These are phyloP conservation scores for Cyberlindnera saturnus DNA, from an alignment of 805 yeast genomes.

Conservation along the genomic window DNA sequence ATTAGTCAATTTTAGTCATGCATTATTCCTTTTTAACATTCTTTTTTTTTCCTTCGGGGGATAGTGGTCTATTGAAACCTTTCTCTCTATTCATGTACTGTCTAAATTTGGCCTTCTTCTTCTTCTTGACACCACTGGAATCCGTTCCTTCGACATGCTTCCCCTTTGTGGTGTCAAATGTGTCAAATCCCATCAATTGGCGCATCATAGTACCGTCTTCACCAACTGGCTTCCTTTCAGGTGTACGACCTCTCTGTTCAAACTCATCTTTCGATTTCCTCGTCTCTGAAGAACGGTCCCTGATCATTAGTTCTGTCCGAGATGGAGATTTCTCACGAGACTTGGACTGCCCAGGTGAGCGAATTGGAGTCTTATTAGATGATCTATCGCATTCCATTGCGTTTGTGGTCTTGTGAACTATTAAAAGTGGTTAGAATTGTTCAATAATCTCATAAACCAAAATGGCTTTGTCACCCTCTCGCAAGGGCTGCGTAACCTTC, in stretches of 20 bases:
- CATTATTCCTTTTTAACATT: background rate
- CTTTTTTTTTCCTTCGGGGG: constrained; percentile 33
- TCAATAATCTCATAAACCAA: too few relatives aligned
- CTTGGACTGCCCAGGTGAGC: too few relatives aligned
- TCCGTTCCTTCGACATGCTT: constrained; percentile 48
- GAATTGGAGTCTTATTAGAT: too few relatives aligned
- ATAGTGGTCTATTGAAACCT: constrained; percentile 50
- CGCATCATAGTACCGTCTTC: constrained; percentile 24
- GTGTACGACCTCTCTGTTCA: constrained; percentile 5
- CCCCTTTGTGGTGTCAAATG: constrained; percentile 50
- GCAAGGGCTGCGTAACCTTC: constrained; percentile 2
- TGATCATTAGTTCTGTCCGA: too few relatives aligned
- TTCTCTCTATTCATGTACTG: constrained; percentile 55
- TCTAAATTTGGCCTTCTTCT: constrained; percentile 41
- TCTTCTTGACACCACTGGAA: constrained; percentile 33
- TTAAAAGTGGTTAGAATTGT: too few relatives aligned
- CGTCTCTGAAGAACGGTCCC: background rate
- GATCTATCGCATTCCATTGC: too few relatives aligned
- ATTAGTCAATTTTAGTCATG: background rate
- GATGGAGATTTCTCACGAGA: too few relatives aligned
- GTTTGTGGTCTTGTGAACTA: too few relatives aligned
- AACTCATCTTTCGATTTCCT: constrained; percentile 2
- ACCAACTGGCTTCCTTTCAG: constrained; percentile 15
- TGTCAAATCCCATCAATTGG: constrained; percentile 52
- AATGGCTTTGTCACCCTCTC: too few relatives aligned